Evolutionary conservation across 352 stramenopile species (phyloP), one percentile per base, ranked within the genome.

Genomic region (Phytophthora brassicae): DNA sequence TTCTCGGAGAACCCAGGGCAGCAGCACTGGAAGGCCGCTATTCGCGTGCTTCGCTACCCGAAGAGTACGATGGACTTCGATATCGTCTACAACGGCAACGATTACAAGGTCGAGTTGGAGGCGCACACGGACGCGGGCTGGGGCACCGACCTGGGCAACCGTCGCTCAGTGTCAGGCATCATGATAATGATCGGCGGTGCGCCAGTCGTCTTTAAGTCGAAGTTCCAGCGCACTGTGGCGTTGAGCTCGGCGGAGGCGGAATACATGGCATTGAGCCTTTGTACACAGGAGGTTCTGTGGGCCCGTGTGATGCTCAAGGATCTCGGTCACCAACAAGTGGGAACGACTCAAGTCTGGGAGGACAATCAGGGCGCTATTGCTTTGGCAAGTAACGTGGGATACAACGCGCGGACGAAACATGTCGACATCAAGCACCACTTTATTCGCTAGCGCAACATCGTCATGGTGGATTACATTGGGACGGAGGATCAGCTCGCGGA

Each of bases 251-350:
- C 33, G 2, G 49, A 66, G 23, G 62, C 42, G 2, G 62, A 62
- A n/a, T 70, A 70, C 38, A 57, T 65, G 54, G 23, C 41, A 0
- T 33, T 60, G 4, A 50, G 60, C 33, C 9, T 63, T 16, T 68
- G 51, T 14, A 39, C 28, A 0, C 46, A 64, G 23, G 53, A 61
- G n/a, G 51, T 67, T 3, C 26, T 64, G 0, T 64, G 56, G 24
- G 23, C 17, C 19, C 41, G 59, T 28, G 22, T 41, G 13, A 60
- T 67, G 59, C 46, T 61, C 0, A 64, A 42, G n/a, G 46, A 64
- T 35, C 36, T 61, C 36, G 45, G 23, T 12, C 16, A 45, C 3
- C 23, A 55, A 7, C 48, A 60, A 64, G 53, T 20, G 3, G 20
- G 6, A 45, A 26, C 16, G 14, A 60, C 47, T 4, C 35, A 56